These are phyloP conservation scores for Ceratocystis cacaofunesta DNA, from an alignment of 2,329 filamentous ascomycete genomes.

Conservation along the genomic window DNA sequence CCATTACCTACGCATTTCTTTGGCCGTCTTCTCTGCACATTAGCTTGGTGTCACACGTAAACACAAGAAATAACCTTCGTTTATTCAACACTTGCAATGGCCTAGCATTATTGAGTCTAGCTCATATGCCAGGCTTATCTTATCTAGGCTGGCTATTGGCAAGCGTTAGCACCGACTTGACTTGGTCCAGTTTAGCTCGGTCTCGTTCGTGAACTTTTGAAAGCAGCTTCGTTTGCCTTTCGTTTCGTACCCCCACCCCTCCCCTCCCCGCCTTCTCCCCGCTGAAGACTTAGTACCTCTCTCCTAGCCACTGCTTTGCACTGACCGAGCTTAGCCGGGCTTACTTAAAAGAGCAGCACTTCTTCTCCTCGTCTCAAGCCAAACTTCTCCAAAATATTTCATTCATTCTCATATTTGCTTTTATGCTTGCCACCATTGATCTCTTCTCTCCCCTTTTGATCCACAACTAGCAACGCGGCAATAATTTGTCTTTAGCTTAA, in stretches of 20 bases:
- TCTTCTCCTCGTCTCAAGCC: not conserved
- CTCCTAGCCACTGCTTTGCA: not conserved
- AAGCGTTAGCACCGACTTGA: not conserved
- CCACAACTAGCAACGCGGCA: not conserved
- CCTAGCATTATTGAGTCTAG: not conserved
- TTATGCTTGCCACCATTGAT: not conserved
- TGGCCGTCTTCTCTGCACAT: not conserved
- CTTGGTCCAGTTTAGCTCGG: not conserved
- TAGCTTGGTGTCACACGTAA: too few relatives aligned
- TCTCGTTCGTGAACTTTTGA: not conserved
- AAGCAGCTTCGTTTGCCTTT: not conserved
- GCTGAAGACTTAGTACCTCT: not conserved
- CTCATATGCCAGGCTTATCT: not conserved
- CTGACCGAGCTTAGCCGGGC: not conserved
- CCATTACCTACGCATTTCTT: not conserved
- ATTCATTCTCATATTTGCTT: not conserved
- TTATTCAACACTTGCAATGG: too few relatives aligned
- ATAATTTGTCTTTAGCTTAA: not conserved
- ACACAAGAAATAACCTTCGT: too few relatives aligned
- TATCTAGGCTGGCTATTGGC: not conserved
- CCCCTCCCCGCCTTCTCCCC: not conserved
- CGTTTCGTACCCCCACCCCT: not conserved
- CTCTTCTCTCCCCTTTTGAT: not conserved
- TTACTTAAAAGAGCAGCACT: conserved; percentile 3
- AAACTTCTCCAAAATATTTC: not conserved